Conservation (phyloP, 1,284 basidiomycete genomes). For the Lentinus polychrous region DNA sequence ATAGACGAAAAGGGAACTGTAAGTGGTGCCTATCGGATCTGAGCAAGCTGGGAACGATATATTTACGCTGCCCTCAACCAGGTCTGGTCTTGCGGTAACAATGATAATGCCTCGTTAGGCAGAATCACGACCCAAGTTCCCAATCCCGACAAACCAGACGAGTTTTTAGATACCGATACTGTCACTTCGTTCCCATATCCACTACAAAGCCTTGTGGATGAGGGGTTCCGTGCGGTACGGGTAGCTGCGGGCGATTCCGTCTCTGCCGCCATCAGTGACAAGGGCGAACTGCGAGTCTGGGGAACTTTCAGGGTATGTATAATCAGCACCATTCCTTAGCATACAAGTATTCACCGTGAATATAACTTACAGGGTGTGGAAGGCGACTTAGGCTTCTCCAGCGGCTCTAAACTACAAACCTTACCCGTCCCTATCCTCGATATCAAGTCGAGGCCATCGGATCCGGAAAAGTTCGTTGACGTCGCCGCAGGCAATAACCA, state of each 20-base stretch:
- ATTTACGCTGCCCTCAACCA: slow-evolving; percentile 21
- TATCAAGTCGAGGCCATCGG: slow-evolving; percentile 25
- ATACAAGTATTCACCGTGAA: slow-evolving; percentile 5
- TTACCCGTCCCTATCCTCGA: slow-evolving; percentile 64
- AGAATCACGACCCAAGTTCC: slow-evolving; percentile 41
- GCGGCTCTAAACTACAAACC: slow-evolving; percentile 55
- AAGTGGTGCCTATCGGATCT: slow-evolving; percentile 25
- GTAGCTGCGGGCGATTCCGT: slow-evolving; percentile 81
- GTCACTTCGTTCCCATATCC: slow-evolving; percentile 73
- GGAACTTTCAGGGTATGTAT: slow-evolving; percentile 83
- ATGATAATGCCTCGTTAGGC: slow-evolving; percentile 88
- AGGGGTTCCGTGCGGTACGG: slow-evolving; percentile 76
- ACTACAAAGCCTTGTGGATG: slow-evolving; percentile 62
- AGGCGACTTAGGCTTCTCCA: slow-evolving; percentile 80
- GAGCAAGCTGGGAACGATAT: neutral
- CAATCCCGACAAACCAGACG: slow-evolving; percentile 19
- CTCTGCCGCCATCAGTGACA: slow-evolving; percentile 69
- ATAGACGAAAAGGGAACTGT: slow-evolving; percentile 81
- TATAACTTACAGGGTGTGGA: slow-evolving; percentile 52
- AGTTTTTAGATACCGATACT: slow-evolving; percentile 66
- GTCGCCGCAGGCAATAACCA: slow-evolving; percentile 83
- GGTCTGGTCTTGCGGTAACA: slow-evolving; percentile 86
- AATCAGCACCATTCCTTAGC: slow-evolving; percentile 1
- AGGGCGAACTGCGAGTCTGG: slow-evolving; percentile 83
- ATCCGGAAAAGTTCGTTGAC: slow-evolving; percentile 18